Evolutionary conservation across 306 rosid genomes (phyloP), one percentile per base, ranked within the genome.

Genomic region (Cotoneaster glaucophyllus): DNA sequence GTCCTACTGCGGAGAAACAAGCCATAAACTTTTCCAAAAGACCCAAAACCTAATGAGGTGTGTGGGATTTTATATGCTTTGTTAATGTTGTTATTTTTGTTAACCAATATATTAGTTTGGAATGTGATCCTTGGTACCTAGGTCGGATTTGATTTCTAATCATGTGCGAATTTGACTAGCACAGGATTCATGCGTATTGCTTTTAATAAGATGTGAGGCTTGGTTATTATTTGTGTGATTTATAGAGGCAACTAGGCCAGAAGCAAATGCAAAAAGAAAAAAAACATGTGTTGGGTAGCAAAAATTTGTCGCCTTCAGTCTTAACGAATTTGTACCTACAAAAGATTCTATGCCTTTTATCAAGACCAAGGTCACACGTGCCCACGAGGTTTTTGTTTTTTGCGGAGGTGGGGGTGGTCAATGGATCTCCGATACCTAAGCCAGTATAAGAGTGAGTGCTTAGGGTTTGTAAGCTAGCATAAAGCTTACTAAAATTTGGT

Each of bases 1-100:
- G 74, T 70, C 74, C 74, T 11, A 70, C 74, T 21, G 18, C 53
- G 74, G 57, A 53, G 64, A 70, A 70, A 70, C 29, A 70, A 70
- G 74, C 74, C 7, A 70, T 70, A 48, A 70, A 56, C 64, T 70
- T 70, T 31, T 59, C 74, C 18, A 31, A 70, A 53, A 31, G 13
- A 21, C 63, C 74, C 43, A 50, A 11, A 48, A 18, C 74, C 8
- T 50, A 28, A 50, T 15, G 43, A 19, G 37, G 41, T 69, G 62
- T 28, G 13, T n/a, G 43, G 56, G 21, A 48, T 21, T 24, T 28
- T 12, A 25, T 0, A 10, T 57, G 13, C 31, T 58, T 10, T 58
- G 29, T 56, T 18, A 56, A 21, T 56, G 64, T 12, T 59, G 32
- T 24, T 59, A 4, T 25, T 25, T 24, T 59, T 59, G 8, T 59